Conservation (phyloP, 768 basidiomycete genomes). For the Dioszegia hungarica region DNA sequence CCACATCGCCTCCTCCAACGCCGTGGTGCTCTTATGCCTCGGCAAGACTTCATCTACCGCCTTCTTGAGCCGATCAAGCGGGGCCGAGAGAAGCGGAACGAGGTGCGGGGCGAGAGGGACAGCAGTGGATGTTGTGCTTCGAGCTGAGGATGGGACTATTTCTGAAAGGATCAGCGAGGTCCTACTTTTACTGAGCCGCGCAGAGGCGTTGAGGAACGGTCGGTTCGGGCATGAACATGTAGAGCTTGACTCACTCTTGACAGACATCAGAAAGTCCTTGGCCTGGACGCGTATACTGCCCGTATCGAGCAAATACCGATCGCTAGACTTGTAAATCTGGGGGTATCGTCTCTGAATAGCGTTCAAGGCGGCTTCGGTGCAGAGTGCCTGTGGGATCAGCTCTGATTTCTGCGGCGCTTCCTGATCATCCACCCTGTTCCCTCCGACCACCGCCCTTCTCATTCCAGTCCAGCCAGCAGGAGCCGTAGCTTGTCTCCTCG, state of each 20-base stretch:
- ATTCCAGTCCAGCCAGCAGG: no score
- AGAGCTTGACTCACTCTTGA: constrained; percentile 72
- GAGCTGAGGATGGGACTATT: constrained; percentile 87
- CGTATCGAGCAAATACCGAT: constrained; percentile 76
- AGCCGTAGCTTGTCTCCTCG: no score
- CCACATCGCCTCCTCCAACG: constrained; percentile 91
- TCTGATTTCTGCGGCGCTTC: no score
- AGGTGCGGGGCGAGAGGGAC: constrained; percentile 80
- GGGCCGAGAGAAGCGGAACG: constrained; percentile 64
- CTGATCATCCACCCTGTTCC: no score
- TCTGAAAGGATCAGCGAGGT: constrained; percentile 56
- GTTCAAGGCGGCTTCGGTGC: constrained; percentile 93
- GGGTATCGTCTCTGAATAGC: constrained; percentile 94
- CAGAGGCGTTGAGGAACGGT: not conserved
- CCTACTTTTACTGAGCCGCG: no score
- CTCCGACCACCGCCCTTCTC: no score
- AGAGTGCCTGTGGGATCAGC: constrained; percentile 62
- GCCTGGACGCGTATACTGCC: constrained; percentile 77
- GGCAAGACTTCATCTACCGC: constrained; percentile 74
- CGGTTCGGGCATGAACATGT: not conserved
- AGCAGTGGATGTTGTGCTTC: constrained; percentile 81
- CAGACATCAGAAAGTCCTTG: constrained; percentile 93
- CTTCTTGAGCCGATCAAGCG: constrained; percentile 66
- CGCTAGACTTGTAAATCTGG: constrained; percentile 89
- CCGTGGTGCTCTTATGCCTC: constrained; percentile 69